phyloP scores from a whole-genome alignment of 192 early-diverging fungal species.

The Phlyctochytrium arcticum region DNA sequence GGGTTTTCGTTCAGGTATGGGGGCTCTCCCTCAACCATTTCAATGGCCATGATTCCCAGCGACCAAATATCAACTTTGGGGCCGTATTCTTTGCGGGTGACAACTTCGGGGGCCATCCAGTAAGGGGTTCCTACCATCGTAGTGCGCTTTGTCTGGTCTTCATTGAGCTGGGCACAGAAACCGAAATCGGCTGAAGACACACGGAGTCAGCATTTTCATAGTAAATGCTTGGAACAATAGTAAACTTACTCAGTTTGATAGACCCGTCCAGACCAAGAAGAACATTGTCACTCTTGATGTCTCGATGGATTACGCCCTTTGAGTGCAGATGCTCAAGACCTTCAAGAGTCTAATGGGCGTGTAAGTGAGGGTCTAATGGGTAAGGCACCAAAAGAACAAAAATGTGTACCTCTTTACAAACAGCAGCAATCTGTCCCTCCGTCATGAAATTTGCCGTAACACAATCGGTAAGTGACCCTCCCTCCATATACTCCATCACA shows the following conservation, averaged over 20 bases:
- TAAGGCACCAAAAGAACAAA: neutral
- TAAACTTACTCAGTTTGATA: constrained; percentile 65
- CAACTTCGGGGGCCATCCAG: constrained; percentile 57
- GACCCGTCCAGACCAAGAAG: constrained; percentile 63
- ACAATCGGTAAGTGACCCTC: constrained; percentile 79
- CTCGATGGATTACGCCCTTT: constrained; percentile 66
- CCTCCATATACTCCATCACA: constrained; percentile 92
- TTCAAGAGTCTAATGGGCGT: constrained; percentile 53
- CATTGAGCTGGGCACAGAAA: constrained; percentile 87
- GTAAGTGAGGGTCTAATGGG: no score
- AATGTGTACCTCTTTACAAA: constrained; percentile 68
- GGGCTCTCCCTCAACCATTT: constrained; percentile 96
- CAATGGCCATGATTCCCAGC: constrained; percentile 94
- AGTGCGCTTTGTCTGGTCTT: constrained; percentile 72
- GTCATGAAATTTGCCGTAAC: constrained; percentile 75
- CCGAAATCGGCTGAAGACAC: constrained; percentile 80
- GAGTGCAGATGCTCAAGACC: constrained; percentile 63
- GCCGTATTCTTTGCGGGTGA: constrained; percentile 63
- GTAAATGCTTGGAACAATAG: neutral
- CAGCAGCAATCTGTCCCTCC: constrained; percentile 92
- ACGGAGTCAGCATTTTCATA: neutral
- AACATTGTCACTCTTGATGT: constrained; percentile 67
- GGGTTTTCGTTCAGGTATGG: constrained; percentile 95
- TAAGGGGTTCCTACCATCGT: constrained; percentile 53
- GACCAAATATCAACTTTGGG: constrained; percentile 82